Evolutionary conservation across 2,329 filamentous ascomycete species (phyloP).

Genomic region (Fusarium lateritium): DNA sequence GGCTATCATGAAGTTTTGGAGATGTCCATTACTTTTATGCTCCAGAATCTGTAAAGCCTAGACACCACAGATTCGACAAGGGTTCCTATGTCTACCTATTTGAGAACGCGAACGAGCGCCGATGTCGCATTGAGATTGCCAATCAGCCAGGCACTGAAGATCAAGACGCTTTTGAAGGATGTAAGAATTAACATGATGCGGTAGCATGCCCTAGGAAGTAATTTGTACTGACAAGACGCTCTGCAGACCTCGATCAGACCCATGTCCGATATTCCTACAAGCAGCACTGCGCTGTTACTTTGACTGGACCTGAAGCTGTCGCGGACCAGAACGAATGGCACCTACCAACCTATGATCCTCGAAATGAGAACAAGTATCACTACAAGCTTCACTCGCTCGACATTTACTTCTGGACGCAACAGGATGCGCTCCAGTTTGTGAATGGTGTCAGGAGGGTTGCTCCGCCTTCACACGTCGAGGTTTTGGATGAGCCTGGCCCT

Average conservation of each 20-base stretch:
- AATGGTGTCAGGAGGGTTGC: slow-evolving; percentile 77
- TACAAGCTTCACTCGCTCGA: slow-evolving; percentile 83
- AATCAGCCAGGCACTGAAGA: slow-evolving; percentile 80
- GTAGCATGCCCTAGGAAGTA: background rate
- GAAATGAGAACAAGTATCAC: slow-evolving; percentile 83
- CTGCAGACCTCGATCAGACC: slow-evolving; percentile 74
- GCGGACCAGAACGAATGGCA: slow-evolving; percentile 77
- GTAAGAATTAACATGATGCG: slow-evolving; percentile 63
- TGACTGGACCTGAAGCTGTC: slow-evolving; percentile 71
- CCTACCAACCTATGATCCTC: slow-evolving; percentile 78
- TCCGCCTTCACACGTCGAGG: slow-evolving; percentile 71
- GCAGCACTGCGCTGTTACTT: slow-evolving; percentile 78
- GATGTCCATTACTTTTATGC: slow-evolving; percentile 86
- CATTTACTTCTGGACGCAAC: slow-evolving; percentile 84
- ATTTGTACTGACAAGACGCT: slow-evolving; percentile 24
- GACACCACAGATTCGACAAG: slow-evolving; percentile 86
- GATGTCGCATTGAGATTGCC: slow-evolving; percentile 81
- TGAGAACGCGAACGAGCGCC: slow-evolving; percentile 76
- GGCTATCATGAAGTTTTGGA: slow-evolving; percentile 70
- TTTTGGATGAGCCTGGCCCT: slow-evolving; percentile 74
- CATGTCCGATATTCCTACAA: slow-evolving; percentile 80
- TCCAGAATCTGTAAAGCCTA: slow-evolving; percentile 74
- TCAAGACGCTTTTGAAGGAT: slow-evolving; percentile 85
- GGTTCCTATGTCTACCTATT: slow-evolving; percentile 86
- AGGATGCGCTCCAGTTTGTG: slow-evolving; percentile 79